Conservation (phyloP, 148 eudicot genomes). For the Agrostemma githago region DNA sequence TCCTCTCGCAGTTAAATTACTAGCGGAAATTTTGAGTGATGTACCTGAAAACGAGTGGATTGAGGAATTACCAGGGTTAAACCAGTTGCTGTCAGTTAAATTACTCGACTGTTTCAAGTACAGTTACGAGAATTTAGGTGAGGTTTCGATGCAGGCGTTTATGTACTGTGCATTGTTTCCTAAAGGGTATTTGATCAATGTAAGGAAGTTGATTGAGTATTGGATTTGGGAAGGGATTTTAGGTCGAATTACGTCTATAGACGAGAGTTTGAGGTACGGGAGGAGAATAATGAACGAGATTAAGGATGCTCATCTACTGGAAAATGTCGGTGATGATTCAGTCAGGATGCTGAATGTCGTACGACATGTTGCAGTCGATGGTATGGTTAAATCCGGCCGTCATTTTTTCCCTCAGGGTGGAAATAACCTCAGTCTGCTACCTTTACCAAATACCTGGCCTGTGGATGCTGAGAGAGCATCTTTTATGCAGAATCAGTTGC, state of each 20-base stretch:
- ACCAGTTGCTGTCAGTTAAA: not conserved
- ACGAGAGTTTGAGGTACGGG: slow-evolving; percentile 16
- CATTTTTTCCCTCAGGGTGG: slow-evolving; percentile 15
- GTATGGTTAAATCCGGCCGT: slow-evolving; percentile 14
- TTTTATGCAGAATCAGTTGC: slow-evolving; percentile 26
- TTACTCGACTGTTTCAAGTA: slow-evolving; percentile 25
- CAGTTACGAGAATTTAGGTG: slow-evolving; percentile 27
- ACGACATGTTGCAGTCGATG: slow-evolving; percentile 22
- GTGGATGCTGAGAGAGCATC: slow-evolving; percentile 27
- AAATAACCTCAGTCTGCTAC: slow-evolving; percentile 18
- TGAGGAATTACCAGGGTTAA: slow-evolving; percentile 17
- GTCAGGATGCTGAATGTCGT: slow-evolving; percentile 26
- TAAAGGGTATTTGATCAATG: slow-evolving; percentile 23
- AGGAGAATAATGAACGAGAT: slow-evolving; percentile 26
- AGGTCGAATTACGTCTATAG: slow-evolving; percentile 21
- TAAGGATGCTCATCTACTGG: slow-evolving; percentile 31
- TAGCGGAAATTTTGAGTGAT: slow-evolving; percentile 23
- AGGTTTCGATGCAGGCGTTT: slow-evolving; percentile 19
- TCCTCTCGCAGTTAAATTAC: slow-evolving; percentile 26
- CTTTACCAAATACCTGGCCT: slow-evolving; percentile 23
- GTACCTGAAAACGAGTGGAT: slow-evolving; percentile 29
- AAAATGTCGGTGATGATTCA: slow-evolving; percentile 16
- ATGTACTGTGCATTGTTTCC: slow-evolving; percentile 31
- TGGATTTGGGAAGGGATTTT: slow-evolving; percentile 39
- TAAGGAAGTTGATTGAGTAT: slow-evolving; percentile 29